These are phyloP conservation scores for Tilletia caries DNA, from an alignment of 1,284 basidiomycete genomes.

Conservation along the genomic window DNA sequence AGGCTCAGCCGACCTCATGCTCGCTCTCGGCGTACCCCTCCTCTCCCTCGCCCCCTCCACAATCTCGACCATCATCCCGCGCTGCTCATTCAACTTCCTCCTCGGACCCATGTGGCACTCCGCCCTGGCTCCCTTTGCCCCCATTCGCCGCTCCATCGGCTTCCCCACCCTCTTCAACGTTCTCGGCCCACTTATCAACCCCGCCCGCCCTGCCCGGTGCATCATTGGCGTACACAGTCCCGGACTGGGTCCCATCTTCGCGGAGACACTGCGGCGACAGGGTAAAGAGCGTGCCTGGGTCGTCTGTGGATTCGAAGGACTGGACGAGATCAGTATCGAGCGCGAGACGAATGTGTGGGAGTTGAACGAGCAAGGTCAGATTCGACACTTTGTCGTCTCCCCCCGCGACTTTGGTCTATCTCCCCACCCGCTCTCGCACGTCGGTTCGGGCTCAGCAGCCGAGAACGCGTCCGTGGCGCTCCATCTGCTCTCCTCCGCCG, in stretches of 20 bases:
- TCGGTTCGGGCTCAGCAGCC: conserved; percentile 31
- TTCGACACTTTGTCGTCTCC: conserved; percentile 35
- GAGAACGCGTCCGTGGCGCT: conserved; percentile 48
- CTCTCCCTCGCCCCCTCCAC: conserved; percentile 65
- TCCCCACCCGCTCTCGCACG: conserved; percentile 38
- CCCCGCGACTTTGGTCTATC: conserved; percentile 45
- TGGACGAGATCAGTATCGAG: conserved; percentile 85
- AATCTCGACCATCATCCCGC: conserved; percentile 29
- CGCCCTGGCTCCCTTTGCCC: conserved; percentile 75
- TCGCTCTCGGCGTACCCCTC: conserved; percentile 75
- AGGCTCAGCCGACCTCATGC: conserved; percentile 87
- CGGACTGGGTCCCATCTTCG: conserved; percentile 81
- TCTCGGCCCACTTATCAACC: conserved; percentile 90
- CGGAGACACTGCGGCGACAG: conserved; percentile 64
- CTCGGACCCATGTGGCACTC: conserved; percentile 93
- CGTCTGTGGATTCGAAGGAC: conserved; percentile 84
- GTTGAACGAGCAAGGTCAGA: conserved; percentile 20
- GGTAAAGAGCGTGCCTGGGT: conserved; percentile 73
- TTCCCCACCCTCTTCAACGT: conserved; percentile 98
- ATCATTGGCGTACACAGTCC: conserved; percentile 82
- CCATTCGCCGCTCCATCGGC: conserved; percentile 78
- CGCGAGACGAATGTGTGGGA: conserved; percentile 72
- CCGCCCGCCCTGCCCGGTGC: conserved; percentile 74
- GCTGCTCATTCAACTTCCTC: conserved; percentile 79
- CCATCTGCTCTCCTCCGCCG: conserved; percentile 26